Conservation (phyloP, 805 yeast species). For the Monosporozyma solicola region DNA sequence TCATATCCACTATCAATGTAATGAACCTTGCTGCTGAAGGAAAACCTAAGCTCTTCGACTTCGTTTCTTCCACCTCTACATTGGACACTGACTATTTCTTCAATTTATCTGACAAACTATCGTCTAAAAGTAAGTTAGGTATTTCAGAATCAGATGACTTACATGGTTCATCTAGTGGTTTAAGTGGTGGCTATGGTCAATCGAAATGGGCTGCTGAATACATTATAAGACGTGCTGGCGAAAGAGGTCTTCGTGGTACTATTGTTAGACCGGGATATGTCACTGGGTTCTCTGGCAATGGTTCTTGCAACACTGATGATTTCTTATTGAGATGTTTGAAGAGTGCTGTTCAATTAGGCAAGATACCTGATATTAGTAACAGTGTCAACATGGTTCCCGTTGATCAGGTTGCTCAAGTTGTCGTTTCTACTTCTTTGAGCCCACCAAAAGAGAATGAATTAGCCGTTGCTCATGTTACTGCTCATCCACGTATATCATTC, state of each 20-base stretch:
- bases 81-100: conserved; percentile 79
- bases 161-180: conserved; percentile 69
- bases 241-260: conserved; percentile 76
- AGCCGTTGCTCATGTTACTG: conserved; percentile 91
- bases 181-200: conserved; percentile 94
- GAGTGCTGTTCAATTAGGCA: conserved; percentile 85
- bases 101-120: conserved; percentile 60
- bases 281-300: conserved; percentile 74
- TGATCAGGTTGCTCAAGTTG: conserved; percentile 92
- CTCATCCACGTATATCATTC: conserved; percentile 85
- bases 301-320: conserved; percentile 93
- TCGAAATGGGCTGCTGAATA: conserved; percentile 96
- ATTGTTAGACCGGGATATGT: conserved; percentile 95
- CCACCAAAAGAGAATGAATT: conserved; percentile 50
- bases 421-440: conserved; percentile 70
- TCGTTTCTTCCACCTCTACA: conserved; percentile 93
- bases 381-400: conserved; percentile 95
- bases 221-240: conserved; percentile 79
- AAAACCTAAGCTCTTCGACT: conserved; percentile 76
- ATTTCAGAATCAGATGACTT: conserved; percentile 77
- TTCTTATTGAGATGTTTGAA: conserved; percentile 89
- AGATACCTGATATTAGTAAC: conserved; percentile 77
- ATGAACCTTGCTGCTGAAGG: conserved; percentile 59
- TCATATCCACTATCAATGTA: conserved; percentile 76
- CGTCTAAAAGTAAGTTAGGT: conserved; percentile 59